Evolutionary conservation across 139 green algal genomes (phyloP).

Genomic region (Chlorella sp.): DNA sequence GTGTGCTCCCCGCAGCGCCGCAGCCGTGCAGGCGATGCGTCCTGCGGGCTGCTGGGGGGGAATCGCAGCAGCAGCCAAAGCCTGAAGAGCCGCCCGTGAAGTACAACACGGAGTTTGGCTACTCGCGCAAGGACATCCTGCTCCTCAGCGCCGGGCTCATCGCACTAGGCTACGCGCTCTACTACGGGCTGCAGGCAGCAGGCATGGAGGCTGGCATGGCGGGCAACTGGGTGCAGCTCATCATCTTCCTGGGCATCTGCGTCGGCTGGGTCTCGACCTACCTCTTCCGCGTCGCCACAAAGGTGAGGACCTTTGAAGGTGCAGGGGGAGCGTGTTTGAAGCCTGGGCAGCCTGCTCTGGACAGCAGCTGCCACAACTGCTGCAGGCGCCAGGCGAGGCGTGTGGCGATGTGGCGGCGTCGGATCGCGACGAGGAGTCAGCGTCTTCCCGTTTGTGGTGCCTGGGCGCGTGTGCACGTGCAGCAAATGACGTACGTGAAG

Average conservation of each 20-base stretch:
- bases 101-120: constrained; percentile 85
- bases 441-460: not conserved
- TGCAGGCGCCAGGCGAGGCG: too few species aligned
- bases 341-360: too few species aligned
- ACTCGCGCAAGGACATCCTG: constrained; percentile 85
- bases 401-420: too few species aligned
- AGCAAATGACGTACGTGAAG: constrained; percentile 99
- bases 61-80: too few species aligned
- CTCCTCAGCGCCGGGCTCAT: constrained; percentile 74
- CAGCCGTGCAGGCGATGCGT: too few species aligned
- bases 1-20: too few species aligned
- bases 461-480: constrained; percentile 12
- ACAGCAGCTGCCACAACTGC: too few species aligned
- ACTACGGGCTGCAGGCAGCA: constrained; percentile 78
- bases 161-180: constrained; percentile 68
- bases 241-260: constrained; percentile 81
- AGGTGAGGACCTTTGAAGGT: too few species aligned
- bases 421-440: not conserved
- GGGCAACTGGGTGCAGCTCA: constrained; percentile 82
- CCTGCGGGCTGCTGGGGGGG: too few species aligned
- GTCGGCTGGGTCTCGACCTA: constrained; percentile 86
- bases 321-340: too few species aligned
- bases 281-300: constrained; percentile 92
- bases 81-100: constrained; percentile 20
- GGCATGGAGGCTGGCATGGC: constrained; percentile 70